Conservation (phyloP, 306 rosid species). For the Crataegus laevigata region DNA sequence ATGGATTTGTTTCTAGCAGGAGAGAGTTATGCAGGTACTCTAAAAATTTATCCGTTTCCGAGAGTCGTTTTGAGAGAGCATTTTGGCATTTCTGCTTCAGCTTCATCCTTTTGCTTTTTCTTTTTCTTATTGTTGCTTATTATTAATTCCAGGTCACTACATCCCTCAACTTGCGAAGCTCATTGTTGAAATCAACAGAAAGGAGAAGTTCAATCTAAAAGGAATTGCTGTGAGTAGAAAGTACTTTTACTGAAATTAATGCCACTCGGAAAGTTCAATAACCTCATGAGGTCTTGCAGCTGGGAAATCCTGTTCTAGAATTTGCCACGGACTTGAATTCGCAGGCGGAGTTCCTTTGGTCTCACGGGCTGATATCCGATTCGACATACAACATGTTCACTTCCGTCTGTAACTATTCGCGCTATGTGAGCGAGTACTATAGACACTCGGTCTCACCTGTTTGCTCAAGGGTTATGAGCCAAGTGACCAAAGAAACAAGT, state of each 20-base stretch:
- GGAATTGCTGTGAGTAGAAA: constrained; percentile 62
- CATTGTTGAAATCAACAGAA: constrained; percentile 47
- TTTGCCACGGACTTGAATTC: constrained; percentile 35
- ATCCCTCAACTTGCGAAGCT: constrained; percentile 75
- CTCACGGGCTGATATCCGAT: constrained; percentile 45
- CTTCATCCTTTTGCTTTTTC: not conserved
- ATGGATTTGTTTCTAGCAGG: constrained; percentile 58
- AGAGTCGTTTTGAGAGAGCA: not conserved
- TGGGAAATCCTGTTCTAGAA: constrained; percentile 40
- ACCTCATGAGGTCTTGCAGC: constrained; percentile 1
- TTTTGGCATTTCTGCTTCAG: too few species aligned
- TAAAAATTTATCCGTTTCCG: not conserved
- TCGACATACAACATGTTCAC: constrained; percentile 33
- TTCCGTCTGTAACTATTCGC: constrained; percentile 34
- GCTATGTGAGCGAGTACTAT: constrained; percentile 36
- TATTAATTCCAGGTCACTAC: constrained; percentile 53
- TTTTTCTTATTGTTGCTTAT: not conserved
- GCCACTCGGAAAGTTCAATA: not conserved
- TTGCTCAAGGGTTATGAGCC: constrained; percentile 51
- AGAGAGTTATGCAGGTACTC: constrained; percentile 69
- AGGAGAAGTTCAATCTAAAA: constrained; percentile 51
- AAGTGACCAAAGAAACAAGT: constrained; percentile 68
- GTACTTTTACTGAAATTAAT: not conserved
- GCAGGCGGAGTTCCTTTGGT: constrained; percentile 43
- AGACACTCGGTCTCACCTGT: constrained; percentile 24